Conservation (phyloP, 345 rosid genomes). For the Hibiscus trionum region DNA sequence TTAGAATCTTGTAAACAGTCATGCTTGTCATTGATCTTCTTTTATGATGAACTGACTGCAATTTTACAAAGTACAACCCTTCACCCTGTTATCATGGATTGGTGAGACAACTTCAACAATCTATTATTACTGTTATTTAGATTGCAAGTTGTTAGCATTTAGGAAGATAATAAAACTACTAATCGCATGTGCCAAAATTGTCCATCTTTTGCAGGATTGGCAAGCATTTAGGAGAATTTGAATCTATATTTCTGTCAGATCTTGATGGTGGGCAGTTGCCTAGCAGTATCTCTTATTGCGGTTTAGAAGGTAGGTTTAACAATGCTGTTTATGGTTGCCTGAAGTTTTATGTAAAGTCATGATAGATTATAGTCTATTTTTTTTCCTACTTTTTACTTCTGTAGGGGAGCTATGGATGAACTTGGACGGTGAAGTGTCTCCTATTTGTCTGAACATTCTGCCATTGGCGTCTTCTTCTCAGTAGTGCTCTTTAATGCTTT, state of each 20-base stretch:
- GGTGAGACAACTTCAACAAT: constrained; percentile 35
- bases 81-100: constrained; percentile 65
- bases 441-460: constrained; percentile 70
- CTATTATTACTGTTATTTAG: constrained; percentile 10
- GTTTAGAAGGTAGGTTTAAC: constrained; percentile 53
- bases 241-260: constrained; percentile 61
- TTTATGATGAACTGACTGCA: constrained; percentile 66
- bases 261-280: constrained; percentile 52
- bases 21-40: constrained; percentile 43
- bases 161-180: constrained; percentile 9
- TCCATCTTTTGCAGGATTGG: constrained; percentile 45
- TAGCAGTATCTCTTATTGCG: constrained; percentile 31
- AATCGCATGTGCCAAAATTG: constrained; percentile 7
- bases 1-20: constrained; percentile 63
- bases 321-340: not conserved
- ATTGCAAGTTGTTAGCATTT: constrained; percentile 6
- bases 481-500: constrained; percentile 31
- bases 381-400: constrained; percentile 18
- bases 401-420: constrained; percentile 91
- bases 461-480: constrained; percentile 51
- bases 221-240: constrained; percentile 73
- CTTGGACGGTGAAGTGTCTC: constrained; percentile 80
- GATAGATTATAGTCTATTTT: constrained; percentile 3
- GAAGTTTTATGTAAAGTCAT: constrained; percentile 5
- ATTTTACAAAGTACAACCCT: constrained; percentile 44